A percentile compares a stretch with the other conserved stretches of the same genome.
phyloP scores from a whole-genome alignment of 441 rosid genomes.

The Adansonia madagascariensis region DNA sequence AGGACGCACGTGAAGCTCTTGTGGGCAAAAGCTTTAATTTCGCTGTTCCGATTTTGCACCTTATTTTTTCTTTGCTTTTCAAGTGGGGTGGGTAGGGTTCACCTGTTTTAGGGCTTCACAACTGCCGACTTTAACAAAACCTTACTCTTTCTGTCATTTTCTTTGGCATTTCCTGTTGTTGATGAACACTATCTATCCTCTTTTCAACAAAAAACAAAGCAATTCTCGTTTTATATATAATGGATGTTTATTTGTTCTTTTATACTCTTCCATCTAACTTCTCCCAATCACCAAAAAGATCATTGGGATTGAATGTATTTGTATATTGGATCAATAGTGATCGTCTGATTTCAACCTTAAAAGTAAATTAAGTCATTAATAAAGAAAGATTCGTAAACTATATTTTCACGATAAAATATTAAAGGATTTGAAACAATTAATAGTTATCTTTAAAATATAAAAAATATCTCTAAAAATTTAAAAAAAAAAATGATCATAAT shows the following conservation, averaged over 20 bases:
- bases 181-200: not conserved
- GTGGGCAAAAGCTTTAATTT: not conserved
- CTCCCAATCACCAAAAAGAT: not conserved
- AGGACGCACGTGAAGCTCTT: not conserved
- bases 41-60: constrained; percentile 5
- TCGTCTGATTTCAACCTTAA: not conserved
- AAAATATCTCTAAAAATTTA: too few species aligned
- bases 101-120: constrained; percentile 2
- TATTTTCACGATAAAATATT: too few species aligned
- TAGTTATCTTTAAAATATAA: too few species aligned
- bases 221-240: not conserved
- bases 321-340: too few species aligned
- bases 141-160: not conserved
- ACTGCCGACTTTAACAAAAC: not conserved
- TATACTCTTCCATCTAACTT: not conserved
- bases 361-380: not conserved
- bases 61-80: not conserved
- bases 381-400: too few species aligned
- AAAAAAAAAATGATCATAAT: too few species aligned
- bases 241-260: not conserved
- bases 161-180: not conserved
- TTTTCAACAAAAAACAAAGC: not conserved
- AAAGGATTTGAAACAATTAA: too few species aligned
- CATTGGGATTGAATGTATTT: not conserved
- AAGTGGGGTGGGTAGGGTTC: not conserved